Evolutionary conservation across 192 early-diverging fungal genomes (phyloP).

Genomic region (Blastocladiella britannica): DNA sequence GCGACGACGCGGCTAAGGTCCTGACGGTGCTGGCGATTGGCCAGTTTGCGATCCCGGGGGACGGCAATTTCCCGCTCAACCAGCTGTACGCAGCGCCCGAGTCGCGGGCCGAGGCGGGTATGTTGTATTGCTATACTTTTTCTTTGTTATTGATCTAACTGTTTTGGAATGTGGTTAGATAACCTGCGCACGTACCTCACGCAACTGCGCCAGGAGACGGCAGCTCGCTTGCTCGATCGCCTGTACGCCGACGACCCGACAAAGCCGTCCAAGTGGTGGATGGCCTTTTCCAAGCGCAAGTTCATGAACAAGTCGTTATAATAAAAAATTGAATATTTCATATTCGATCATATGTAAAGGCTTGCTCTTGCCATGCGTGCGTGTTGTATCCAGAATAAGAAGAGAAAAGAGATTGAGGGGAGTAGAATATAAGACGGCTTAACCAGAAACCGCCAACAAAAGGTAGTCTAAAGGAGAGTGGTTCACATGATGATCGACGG

Average conservation of each 20-base stretch:
- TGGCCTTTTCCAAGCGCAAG: constrained; percentile 95
- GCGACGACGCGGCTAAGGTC: constrained; percentile 52
- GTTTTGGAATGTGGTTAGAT: constrained; percentile 26
- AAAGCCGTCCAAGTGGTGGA: constrained; percentile 92
- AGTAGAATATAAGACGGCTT: too few species aligned
- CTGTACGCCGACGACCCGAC: constrained; percentile 54
- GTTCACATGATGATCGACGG: constrained; percentile 88
- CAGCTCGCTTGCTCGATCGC: constrained; percentile 43
- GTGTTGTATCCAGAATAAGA: too few species aligned
- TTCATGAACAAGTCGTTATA: constrained; percentile 82
- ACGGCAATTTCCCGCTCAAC: constrained; percentile 80
- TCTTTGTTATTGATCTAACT: too few species aligned
- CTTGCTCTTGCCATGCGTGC: too few species aligned
- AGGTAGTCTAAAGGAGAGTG: constrained; percentile 1
- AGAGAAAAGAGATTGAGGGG: too few species aligned
- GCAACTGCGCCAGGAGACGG: constrained; percentile 79
- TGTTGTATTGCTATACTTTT: constrained; percentile 3
- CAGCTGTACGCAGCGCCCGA: constrained; percentile 55
- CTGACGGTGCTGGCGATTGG: constrained; percentile 71
- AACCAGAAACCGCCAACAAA: too few species aligned
- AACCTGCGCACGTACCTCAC: constrained; percentile 61
- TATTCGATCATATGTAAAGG: too few species aligned
- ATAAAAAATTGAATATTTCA: too few species aligned
- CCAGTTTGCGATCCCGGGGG: constrained; percentile 83
- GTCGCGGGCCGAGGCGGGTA: constrained; percentile 54